phyloP scores from a whole-genome alignment of 2,329 filamentous ascomycete genomes.

The Stagonosporopsis rhizophila region DNA sequence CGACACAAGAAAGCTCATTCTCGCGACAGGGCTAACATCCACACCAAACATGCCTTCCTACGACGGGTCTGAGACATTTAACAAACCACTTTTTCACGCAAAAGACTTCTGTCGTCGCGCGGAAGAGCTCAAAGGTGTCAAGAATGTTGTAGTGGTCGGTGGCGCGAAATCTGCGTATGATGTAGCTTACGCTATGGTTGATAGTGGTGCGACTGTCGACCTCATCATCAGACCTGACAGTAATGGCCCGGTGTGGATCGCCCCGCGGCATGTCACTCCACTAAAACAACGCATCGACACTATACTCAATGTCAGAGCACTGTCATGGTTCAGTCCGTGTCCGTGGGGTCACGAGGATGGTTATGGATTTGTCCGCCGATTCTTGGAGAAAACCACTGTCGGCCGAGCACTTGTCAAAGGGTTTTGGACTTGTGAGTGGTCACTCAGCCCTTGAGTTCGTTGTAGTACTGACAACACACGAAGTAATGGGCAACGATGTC shows the following conservation, averaged over 20 bases:
- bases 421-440: slow-evolving; percentile 9
- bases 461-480: background rate
- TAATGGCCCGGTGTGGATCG: slow-evolving; percentile 66
- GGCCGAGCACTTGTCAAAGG: slow-evolving; percentile 7
- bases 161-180: slow-evolving; percentile 70
- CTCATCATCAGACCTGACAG: slow-evolving; percentile 65
- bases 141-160: slow-evolving; percentile 61
- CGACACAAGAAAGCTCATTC: slow-evolving; percentile 59
- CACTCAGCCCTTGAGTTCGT: background rate
- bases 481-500: slow-evolving; percentile 62
- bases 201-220: slow-evolving; percentile 63
- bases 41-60: slow-evolving; percentile 61
- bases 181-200: slow-evolving; percentile 65
- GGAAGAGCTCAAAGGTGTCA: slow-evolving; percentile 46
- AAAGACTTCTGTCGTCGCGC: slow-evolving; percentile 58
- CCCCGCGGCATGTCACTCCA: slow-evolving; percentile 68
- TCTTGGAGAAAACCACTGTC: slow-evolving; percentile 3
- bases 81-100: slow-evolving; percentile 63
- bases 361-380: slow-evolving; percentile 5
- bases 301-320: slow-evolving; percentile 10
- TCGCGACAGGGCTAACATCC: slow-evolving; percentile 68
- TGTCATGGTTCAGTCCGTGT: slow-evolving; percentile 13
- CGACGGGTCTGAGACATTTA: slow-evolving; percentile 55
- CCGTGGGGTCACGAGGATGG: slow-evolving; percentile 36
- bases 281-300: slow-evolving; percentile 70